Evolutionary conservation across 805 yeast species (phyloP).

Genomic region (Candida glaebosa): DNA sequence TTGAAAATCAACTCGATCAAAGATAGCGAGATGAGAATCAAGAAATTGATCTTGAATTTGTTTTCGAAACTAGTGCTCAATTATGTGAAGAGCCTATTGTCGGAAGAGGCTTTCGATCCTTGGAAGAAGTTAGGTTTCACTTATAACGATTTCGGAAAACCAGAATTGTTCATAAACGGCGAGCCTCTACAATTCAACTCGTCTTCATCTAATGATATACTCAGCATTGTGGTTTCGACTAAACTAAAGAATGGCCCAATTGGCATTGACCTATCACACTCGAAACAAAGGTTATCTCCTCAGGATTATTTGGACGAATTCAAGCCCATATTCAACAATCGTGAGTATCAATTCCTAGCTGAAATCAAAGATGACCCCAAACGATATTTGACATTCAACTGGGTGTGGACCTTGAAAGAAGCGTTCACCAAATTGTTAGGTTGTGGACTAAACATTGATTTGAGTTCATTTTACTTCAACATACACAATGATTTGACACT

Average conservation of each 20-base stretch:
- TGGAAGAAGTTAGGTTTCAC: constrained; percentile 24
- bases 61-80: constrained; percentile 44
- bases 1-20: constrained; percentile 37
- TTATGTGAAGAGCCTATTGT: constrained; percentile 13
- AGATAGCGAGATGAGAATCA: constrained; percentile 26
- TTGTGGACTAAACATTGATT: constrained; percentile 42
- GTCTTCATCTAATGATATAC: constrained; percentile 53
- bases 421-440: constrained; percentile 69
- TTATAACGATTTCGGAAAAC: constrained; percentile 54
- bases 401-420: constrained; percentile 79
- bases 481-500: constrained; percentile 4
- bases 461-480: constrained; percentile 16
- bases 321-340: constrained; percentile 36
- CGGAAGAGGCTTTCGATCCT: constrained; percentile 10
- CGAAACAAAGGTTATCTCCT: constrained; percentile 24
- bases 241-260: constrained; percentile 16
- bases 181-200: constrained; percentile 46
- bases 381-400: constrained; percentile 42
- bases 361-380: constrained; percentile 8
- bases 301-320: constrained; percentile 33
- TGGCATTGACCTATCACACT: constrained; percentile 39
- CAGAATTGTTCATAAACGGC: constrained; percentile 26
- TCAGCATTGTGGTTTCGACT: constrained; percentile 43
- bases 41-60: constrained; percentile 43
- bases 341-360: constrained; percentile 32